Evolutionary conservation across 257 asterid species (phyloP).

Genomic region (Apocynum venetum): DNA sequence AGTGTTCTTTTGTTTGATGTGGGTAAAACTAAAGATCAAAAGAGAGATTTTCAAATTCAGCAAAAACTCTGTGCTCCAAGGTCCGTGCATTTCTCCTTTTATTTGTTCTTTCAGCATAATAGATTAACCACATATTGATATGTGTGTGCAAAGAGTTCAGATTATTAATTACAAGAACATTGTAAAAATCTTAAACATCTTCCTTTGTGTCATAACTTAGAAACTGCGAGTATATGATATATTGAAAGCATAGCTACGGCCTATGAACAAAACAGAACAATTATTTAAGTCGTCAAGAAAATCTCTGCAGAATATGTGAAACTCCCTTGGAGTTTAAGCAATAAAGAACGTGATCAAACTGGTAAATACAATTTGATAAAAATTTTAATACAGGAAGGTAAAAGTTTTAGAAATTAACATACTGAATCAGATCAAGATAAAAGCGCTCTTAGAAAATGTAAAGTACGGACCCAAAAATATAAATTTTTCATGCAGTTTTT

Average conservation of each 20-base stretch:
- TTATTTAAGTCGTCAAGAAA: background rate
- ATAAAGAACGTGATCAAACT: background rate
- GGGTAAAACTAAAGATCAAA: no score
- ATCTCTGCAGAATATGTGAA: background rate
- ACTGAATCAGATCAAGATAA: background rate
- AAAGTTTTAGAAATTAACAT: background rate
- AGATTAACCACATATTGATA: background rate
- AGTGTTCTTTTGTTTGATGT: no score
- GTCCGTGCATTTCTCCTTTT: background rate
- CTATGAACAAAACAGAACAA: background rate
- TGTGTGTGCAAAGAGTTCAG: background rate
- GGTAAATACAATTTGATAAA: no score
- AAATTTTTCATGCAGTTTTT: background rate
- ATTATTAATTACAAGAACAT: background rate
- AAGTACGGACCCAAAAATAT: background rate
- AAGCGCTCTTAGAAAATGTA: conserved; percentile 11
- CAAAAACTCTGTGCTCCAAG: background rate
- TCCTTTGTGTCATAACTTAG: background rate
- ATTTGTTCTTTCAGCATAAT: background rate
- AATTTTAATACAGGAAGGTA: background rate
- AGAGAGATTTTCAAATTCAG: no score
- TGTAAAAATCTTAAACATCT: no score
- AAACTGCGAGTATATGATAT: background rate
- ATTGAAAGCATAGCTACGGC: background rate
- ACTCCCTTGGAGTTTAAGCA: no score